A percentile compares a stretch with the other conserved stretches of the same genome.
Evolutionary conservation across 78 protist genomes (phyloP).

Genomic region (Dictyostelium firmibasis): DNA sequence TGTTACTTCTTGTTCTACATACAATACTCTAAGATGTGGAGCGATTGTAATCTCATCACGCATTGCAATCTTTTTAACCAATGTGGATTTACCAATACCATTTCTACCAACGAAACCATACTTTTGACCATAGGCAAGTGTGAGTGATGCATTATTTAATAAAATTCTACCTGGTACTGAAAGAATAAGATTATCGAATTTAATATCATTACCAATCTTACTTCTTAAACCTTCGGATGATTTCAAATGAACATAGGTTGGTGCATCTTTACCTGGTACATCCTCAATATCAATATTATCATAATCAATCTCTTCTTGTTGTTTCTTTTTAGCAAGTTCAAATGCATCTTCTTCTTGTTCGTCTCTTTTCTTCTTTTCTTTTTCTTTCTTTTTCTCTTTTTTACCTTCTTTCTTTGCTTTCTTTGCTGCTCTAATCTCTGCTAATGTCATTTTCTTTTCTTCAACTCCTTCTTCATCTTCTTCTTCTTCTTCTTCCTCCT

Average conservation of each 20-base stretch:
- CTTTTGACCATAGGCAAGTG: conserved; percentile 77
- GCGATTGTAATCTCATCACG: conserved; percentile 85
- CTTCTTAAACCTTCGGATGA: conserved; percentile 34
- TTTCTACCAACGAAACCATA: conserved; percentile 96
- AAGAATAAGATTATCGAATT: conserved; percentile 72
- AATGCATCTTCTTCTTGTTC: conserved; percentile 45
- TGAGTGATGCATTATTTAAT: conserved; percentile 62
- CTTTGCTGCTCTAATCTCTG: conserved; percentile 61
- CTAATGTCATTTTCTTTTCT: conserved; percentile 35
- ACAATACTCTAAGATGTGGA: conserved; percentile 83
- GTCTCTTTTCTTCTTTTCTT: conserved; percentile 52
- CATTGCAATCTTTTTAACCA: conserved; percentile 88
- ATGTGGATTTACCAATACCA: conserved; percentile 96
- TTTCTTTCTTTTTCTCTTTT: conserved; percentile 29
- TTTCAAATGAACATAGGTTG: conserved; percentile 67
- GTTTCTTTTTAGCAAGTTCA: conserved; percentile 28
- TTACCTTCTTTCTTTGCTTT: conserved; percentile 31
- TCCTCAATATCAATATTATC: conserved; percentile 59
- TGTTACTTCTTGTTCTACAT: conserved; percentile 93
- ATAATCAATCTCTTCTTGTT: conserved; percentile 48
- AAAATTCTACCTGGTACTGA: conserved; percentile 83
- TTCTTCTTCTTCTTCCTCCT: conserved; percentile 38
- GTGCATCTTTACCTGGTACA: conserved; percentile 70
- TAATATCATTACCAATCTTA: conserved; percentile 74
- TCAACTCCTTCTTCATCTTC: conserved; percentile 37